phyloP scores from a whole-genome alignment of 1,284 basidiomycete genomes.

The Marasmius sp. region DNA sequence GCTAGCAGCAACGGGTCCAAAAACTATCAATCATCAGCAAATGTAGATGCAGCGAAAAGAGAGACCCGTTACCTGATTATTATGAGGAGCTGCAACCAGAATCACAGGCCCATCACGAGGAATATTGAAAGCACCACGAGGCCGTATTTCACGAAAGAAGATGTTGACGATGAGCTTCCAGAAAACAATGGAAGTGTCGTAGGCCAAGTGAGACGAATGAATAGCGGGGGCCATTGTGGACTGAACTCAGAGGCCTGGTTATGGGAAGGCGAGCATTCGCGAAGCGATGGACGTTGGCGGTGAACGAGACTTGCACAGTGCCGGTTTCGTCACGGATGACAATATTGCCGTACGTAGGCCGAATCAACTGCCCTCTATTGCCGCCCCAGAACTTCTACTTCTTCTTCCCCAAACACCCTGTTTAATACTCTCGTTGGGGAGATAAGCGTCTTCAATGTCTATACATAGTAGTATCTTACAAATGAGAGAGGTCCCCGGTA shows the following conservation, averaged over 20 bases:
- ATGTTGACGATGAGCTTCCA: conserved; percentile 89
- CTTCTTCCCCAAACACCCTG: no score
- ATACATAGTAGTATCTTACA: no score
- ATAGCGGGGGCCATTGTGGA: conserved; percentile 22
- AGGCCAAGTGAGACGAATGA: conserved; percentile 28
- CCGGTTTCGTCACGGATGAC: no score
- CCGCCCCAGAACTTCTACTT: no score
- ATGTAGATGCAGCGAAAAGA: conserved; percentile 3
- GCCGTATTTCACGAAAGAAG: conserved; percentile 97
- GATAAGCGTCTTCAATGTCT: no score
- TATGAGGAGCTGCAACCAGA: conserved; percentile 96
- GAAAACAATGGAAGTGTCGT: conserved; percentile 71
- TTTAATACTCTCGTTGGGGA: no score
- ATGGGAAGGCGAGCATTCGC: not conserved
- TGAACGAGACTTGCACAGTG: not conserved
- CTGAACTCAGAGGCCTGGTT: conserved; percentile 14
- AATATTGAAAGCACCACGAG: conserved; percentile 94
- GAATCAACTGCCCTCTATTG: no score
- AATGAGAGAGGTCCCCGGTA: no score
- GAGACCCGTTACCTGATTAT: conserved; percentile 75
- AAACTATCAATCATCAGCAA: conserved; percentile 57
- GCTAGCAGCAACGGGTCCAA: conserved; percentile 91
- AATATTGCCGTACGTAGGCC: no score
- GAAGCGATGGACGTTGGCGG: not conserved
- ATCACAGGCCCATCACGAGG: conserved; percentile 92